phyloP scores from a whole-genome alignment of 345 rosid genomes.

The Gynandropsis gynandra region DNA sequence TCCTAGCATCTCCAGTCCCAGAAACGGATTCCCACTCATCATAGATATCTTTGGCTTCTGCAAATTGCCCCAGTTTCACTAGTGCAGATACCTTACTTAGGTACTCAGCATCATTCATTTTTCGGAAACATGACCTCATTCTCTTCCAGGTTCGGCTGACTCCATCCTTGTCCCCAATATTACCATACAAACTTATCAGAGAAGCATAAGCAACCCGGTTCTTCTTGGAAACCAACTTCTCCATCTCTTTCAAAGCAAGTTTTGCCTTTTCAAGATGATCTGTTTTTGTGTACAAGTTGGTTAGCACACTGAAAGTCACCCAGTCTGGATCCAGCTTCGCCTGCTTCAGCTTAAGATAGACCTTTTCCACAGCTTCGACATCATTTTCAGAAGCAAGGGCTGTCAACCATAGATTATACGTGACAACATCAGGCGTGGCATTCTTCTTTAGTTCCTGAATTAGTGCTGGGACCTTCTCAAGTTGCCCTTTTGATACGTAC shows the following conservation, averaged over 20 bases:
- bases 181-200: constrained; percentile 63
- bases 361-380: constrained; percentile 52
- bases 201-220: constrained; percentile 57
- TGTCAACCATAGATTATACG: constrained; percentile 64
- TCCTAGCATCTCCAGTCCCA: constrained; percentile 47
- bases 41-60: constrained; percentile 58
- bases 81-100: constrained; percentile 67
- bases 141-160: constrained; percentile 62
- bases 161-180: constrained; percentile 52
- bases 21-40: constrained; percentile 75
- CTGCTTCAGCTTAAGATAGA: constrained; percentile 51
- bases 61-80: constrained; percentile 57
- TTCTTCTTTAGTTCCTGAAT: constrained; percentile 54
- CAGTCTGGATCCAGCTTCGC: constrained; percentile 65
- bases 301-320: constrained; percentile 64
- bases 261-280: constrained; percentile 46
- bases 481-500: constrained; percentile 45
- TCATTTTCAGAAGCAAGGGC: constrained; percentile 47
- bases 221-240: constrained; percentile 55
- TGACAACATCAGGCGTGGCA: constrained; percentile 60
- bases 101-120: constrained; percentile 69
- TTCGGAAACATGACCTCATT: constrained; percentile 49
- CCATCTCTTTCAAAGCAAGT: constrained; percentile 74
- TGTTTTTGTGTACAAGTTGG: constrained; percentile 52
- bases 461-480: constrained; percentile 47